Percentiles rank a stretch among this genome's conserved stretches.
phyloP scores from a whole-genome alignment of 73 alveolate species.

The Effrenium voratum region DNA sequence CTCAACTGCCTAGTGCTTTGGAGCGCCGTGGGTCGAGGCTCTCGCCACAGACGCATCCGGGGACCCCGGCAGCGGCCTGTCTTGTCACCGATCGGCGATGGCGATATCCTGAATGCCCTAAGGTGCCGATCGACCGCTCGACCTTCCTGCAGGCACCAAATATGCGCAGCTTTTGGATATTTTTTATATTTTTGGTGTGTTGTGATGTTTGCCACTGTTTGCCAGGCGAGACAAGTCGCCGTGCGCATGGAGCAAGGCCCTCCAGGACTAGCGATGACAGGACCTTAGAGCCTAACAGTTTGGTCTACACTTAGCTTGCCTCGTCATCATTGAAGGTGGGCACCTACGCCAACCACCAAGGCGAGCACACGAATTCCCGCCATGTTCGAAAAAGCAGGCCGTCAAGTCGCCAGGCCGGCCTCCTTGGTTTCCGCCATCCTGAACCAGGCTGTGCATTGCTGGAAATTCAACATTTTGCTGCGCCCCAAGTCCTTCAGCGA shows the following conservation, averaged over 20 bases:
- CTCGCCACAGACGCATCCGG: constrained; percentile 45
- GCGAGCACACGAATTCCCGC: not conserved
- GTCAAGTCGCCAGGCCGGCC: constrained; percentile 8
- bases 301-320: not conserved
- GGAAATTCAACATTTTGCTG: not conserved
- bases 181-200: too few relatives aligned
- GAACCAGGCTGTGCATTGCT: constrained; percentile 32
- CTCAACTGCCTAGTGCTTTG: not conserved
- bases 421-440: constrained; percentile 83
- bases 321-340: constrained; percentile 27
- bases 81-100: not conserved
- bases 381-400: not conserved
- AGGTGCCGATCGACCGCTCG: constrained; percentile 85
- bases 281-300: too few relatives aligned
- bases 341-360: constrained; percentile 91
- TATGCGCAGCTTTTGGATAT: too few relatives aligned
- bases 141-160: constrained; percentile 68
- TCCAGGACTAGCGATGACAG: constrained; percentile 61
- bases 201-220: too few relatives aligned
- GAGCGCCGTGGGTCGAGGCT: not conserved
- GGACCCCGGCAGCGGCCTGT: constrained; percentile 27
- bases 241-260: constrained; percentile 92
- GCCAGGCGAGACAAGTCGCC: constrained; percentile 63
- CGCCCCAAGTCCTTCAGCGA: not conserved
- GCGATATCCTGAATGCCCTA: not conserved